A percentile compares a stretch with the other conserved stretches of the same genome.
Conservation (phyloP, 257 asterid species). For the Phtheirospermum japonicum region DNA sequence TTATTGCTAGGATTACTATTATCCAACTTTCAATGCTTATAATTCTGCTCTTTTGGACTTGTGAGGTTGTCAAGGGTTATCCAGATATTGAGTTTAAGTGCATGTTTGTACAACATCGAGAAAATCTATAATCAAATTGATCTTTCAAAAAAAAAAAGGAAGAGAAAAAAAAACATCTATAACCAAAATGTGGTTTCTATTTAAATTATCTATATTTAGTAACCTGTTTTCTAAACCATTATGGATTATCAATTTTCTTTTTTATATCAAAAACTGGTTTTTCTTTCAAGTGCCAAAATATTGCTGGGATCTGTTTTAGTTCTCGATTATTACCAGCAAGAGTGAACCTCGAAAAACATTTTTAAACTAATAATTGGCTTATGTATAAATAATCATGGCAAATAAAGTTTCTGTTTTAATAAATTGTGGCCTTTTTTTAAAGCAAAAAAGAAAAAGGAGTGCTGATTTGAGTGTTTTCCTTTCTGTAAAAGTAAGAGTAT, state of each 20-base stretch:
- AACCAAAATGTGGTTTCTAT: constrained; percentile 13
- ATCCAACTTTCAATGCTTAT: constrained; percentile 23
- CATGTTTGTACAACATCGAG: too few species aligned
- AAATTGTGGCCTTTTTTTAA: not conserved
- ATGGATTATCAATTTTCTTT: too few species aligned
- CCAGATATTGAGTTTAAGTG: constrained; percentile 90
- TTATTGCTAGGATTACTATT: not conserved
- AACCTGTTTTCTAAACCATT: not conserved
- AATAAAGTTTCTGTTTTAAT: not conserved
- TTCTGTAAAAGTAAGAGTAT: too few species aligned
- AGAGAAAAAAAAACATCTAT: constrained; percentile 53
- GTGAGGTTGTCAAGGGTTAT: constrained; percentile 85
- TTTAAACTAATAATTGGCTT: not conserved
- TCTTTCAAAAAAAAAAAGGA: too few species aligned
- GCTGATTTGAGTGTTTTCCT: too few species aligned
- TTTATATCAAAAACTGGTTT: too few species aligned
- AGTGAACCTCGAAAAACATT: not conserved
- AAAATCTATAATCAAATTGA: too few species aligned
- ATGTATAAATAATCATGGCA: not conserved
- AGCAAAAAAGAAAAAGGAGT: too few species aligned
- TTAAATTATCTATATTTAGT: constrained; percentile 9
- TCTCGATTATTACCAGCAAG: not conserved
- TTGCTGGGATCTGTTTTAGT: not conserved
- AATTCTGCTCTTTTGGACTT: constrained; percentile 32
- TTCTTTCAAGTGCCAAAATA: not conserved